phyloP scores from a whole-genome alignment of 202 grass and related monocot species.

The Digitaria exilis region DNA sequence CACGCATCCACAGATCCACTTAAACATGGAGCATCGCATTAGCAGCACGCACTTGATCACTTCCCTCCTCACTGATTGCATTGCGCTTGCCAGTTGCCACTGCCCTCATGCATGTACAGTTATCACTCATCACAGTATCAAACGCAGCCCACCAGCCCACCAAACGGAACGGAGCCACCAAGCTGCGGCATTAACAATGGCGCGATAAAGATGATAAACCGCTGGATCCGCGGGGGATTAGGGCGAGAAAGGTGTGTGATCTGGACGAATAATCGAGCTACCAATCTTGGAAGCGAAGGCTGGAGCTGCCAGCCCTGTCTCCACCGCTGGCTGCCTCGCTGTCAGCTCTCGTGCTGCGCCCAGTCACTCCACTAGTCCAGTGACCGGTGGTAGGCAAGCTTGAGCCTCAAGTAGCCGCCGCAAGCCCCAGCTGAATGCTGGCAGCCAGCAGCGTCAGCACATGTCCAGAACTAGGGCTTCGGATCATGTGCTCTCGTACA shows the following conservation, averaged over 20 bases:
- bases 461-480: no score
- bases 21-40: neutral
- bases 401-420: conserved; percentile 9
- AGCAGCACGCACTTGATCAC: neutral
- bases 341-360: conserved; percentile 1
- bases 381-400: neutral
- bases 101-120: neutral
- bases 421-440: no score
- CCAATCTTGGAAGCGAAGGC: conserved; percentile 2
- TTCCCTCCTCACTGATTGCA: neutral
- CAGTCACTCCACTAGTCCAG: neutral
- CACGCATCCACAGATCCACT: neutral
- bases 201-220: neutral
- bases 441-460: no score
- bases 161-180: neutral
- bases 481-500: no score
- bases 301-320: conserved; percentile 22
- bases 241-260: neutral
- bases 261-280: conserved; percentile 36
- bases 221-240: neutral
- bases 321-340: conserved; percentile 36
- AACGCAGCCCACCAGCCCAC: no score
- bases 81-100: neutral
- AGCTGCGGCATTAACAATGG: neutral
- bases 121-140: neutral